These are phyloP conservation scores for Colletotrichum camelliae DNA, from an alignment of 2,329 filamentous ascomycete species.

Conservation along the genomic window DNA sequence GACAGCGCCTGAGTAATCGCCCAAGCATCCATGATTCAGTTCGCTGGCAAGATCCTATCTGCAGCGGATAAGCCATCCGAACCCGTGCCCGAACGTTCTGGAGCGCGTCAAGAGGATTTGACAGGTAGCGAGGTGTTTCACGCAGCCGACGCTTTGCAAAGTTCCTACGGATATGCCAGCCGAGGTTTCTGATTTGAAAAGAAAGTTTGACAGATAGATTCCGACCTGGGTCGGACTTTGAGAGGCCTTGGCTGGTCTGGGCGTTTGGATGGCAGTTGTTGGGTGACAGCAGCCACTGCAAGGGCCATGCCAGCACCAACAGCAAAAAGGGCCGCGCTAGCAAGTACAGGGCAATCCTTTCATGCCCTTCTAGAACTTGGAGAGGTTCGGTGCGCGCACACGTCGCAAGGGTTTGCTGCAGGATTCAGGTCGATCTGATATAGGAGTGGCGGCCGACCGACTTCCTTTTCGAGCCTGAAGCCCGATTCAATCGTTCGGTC, in stretches of 20 bases:
- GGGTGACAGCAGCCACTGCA: background rate
- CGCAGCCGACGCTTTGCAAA: background rate
- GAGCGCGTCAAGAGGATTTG: background rate
- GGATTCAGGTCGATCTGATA: slow-evolving; percentile 16
- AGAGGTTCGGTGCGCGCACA: background rate
- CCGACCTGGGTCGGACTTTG: background rate
- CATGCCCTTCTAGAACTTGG: slow-evolving; percentile 8
- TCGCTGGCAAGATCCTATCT: background rate
- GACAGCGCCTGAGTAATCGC: background rate
- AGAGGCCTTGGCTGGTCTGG: background rate
- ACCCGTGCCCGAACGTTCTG: background rate
- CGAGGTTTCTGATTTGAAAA: background rate
- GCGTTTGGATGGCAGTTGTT: background rate
- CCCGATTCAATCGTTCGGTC: slow-evolving; percentile 11
- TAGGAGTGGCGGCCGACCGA: slow-evolving; percentile 16
- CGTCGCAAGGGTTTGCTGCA: slow-evolving; percentile 13
- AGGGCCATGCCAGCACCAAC: background rate
- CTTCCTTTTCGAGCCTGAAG: slow-evolving; percentile 20
- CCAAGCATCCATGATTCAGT: background rate
- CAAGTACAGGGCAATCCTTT: background rate
- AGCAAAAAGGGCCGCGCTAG: background rate
- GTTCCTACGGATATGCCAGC: background rate
- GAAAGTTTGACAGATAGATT: background rate
- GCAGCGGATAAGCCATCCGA: background rate
- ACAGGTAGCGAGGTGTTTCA: background rate